Evolutionary conservation across 306 rosid species (phyloP).

Genomic region (Ormosia emarginata): DNA sequence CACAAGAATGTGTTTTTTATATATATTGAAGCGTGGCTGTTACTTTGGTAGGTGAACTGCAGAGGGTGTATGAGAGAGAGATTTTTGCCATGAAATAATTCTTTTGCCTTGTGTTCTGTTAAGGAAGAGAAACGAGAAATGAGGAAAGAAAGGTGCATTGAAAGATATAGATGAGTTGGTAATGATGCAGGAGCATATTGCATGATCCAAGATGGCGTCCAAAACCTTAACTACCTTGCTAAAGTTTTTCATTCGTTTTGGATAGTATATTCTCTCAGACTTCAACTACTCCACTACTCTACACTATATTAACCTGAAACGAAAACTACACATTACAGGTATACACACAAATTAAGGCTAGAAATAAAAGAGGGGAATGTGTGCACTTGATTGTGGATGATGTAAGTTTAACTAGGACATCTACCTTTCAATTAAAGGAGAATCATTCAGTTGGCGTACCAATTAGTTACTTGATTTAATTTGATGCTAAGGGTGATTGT

Average conservation of each 20-base stretch:
- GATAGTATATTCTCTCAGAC: constrained; percentile 38
- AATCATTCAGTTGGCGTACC: background rate
- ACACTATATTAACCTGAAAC: constrained; percentile 11
- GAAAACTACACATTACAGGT: constrained; percentile 6
- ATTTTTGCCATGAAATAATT: constrained; percentile 22
- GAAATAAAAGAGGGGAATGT: background rate
- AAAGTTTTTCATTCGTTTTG: constrained; percentile 49
- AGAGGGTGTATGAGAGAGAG: constrained; percentile 59
- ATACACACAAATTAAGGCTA: background rate
- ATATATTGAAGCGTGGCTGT: constrained; percentile 33
- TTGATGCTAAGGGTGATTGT: background rate
- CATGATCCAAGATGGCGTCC: constrained; percentile 73
- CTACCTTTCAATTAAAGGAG: background rate
- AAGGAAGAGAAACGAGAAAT: constrained; percentile 34
- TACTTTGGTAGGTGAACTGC: constrained; percentile 83
- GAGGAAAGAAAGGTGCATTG: constrained; percentile 28
- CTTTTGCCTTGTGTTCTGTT: constrained; percentile 17
- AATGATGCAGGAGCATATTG: constrained; percentile 70
- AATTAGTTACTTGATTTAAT: background rate
- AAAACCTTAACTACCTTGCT: constrained; percentile 63
- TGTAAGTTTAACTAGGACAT: background rate
- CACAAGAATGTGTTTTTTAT: constrained; percentile 2
- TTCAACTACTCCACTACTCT: constrained; percentile 56
- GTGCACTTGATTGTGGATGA: constrained; percentile 4
- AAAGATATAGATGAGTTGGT: constrained; percentile 48